Conservation (phyloP, 805 yeast genomes). For the Pichia californica region DNA sequence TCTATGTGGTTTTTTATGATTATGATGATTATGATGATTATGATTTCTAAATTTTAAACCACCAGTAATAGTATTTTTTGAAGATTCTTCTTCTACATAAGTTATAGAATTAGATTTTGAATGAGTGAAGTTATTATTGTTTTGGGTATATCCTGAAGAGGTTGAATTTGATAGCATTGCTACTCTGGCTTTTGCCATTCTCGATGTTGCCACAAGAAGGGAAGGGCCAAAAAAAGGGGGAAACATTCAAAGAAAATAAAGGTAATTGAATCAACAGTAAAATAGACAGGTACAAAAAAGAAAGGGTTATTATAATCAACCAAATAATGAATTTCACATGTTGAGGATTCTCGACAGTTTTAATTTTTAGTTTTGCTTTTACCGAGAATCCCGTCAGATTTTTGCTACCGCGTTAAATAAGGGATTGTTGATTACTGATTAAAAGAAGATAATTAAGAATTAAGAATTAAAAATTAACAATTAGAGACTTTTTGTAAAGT, state of each 20-base stretch:
- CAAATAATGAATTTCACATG: too few relatives aligned
- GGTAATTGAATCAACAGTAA: too few relatives aligned
- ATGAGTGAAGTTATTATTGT: too few relatives aligned
- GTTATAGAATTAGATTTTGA: not conserved
- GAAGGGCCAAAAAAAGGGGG: not conserved
- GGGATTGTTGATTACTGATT: too few relatives aligned
- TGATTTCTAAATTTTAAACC: not conserved
- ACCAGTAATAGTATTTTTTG: not conserved
- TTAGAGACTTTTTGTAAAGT: not conserved
- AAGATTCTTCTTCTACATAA: not conserved
- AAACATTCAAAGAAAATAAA: not conserved
- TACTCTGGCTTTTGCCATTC: not conserved
- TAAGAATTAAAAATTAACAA: too few relatives aligned
- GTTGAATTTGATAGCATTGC: not conserved
- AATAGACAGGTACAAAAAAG: too few relatives aligned
- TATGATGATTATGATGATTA: not conserved
- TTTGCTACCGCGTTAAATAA: not conserved
- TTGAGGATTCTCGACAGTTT: too few relatives aligned
- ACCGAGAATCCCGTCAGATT: too few relatives aligned
- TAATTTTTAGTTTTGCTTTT: too few relatives aligned
- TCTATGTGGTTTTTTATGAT: slow-evolving; percentile 9
- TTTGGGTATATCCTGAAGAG: too few relatives aligned
- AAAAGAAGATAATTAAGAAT: too few relatives aligned
- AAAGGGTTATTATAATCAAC: too few relatives aligned
- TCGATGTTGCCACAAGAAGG: not conserved